These are phyloP conservation scores for Candida suzukii DNA, from an alignment of 805 yeast species.

Conservation along the genomic window DNA sequence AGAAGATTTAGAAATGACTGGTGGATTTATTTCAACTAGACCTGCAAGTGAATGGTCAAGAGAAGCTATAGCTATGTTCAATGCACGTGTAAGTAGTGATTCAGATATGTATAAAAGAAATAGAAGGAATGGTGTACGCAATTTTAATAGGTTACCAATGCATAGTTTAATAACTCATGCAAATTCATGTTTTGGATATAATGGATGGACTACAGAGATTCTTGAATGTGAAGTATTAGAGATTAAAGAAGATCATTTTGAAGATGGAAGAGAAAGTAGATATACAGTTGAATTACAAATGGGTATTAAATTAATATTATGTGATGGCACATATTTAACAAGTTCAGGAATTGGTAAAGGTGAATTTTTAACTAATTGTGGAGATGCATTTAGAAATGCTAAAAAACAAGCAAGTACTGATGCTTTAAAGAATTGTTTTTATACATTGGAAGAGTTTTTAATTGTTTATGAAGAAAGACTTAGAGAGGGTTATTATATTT, in stretches of 20 bases:
- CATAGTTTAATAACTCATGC: slow-evolving; percentile 28
- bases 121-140: slow-evolving; percentile 5
- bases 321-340: slow-evolving; percentile 36
- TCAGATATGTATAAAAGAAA: neutral
- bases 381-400: slow-evolving; percentile 29
- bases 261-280: slow-evolving; percentile 11
- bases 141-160: slow-evolving; percentile 11
- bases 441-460: slow-evolving; percentile 25
- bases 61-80: slow-evolving; percentile 11
- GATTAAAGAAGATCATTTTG: slow-evolving; percentile 8
- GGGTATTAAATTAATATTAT: slow-evolving; percentile 29
- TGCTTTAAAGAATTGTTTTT: slow-evolving; percentile 36
- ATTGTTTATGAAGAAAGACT: slow-evolving; percentile 21
- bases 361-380: slow-evolving; percentile 25
- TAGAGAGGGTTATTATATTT: slow-evolving; percentile 16
- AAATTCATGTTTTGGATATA: slow-evolving; percentile 42
- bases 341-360: slow-evolving; percentile 34
- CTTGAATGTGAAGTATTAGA: slow-evolving; percentile 12
- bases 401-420: slow-evolving; percentile 43
- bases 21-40: slow-evolving; percentile 9
- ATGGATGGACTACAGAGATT: slow-evolving; percentile 42
- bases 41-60: slow-evolving; percentile 23
- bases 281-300: slow-evolving; percentile 14
- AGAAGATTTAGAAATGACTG: slow-evolving; percentile 15
- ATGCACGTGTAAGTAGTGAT: slow-evolving; percentile 7